phyloP scores from a whole-genome alignment of 306 rosid species.

The Senna tora region DNA sequence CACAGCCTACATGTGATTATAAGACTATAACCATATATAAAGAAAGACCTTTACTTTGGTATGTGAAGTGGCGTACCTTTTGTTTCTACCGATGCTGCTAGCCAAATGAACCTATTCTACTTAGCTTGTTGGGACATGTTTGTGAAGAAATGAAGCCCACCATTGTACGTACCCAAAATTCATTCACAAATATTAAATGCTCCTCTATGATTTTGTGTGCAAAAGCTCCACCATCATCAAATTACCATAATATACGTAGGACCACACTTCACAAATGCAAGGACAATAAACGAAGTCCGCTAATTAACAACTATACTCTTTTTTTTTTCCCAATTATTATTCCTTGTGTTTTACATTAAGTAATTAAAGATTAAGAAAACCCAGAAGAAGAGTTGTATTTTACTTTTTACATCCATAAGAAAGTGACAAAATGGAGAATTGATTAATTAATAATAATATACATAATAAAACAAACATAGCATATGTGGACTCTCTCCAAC shows the following conservation, averaged over 20 bases:
- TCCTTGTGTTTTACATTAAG: too few relatives aligned
- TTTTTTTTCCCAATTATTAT: background rate
- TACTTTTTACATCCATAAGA: background rate
- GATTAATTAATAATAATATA: too few relatives aligned
- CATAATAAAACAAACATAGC: background rate
- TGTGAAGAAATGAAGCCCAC: background rate
- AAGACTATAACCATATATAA: too few relatives aligned
- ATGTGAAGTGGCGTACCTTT: background rate
- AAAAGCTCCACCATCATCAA: background rate
- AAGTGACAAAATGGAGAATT: background rate
- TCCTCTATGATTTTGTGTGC: background rate
- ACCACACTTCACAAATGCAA: constrained; percentile 1
- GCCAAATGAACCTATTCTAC: background rate
- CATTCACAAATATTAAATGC: background rate
- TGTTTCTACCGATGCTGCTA: background rate
- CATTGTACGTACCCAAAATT: background rate
- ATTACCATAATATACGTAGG: background rate
- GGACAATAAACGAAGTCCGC: background rate
- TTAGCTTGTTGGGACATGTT: background rate
- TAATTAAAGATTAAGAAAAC: background rate
- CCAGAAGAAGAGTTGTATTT: background rate
- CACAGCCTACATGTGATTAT: too few relatives aligned
- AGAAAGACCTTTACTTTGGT: background rate
- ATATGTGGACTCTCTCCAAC: background rate
- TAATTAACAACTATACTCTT: background rate